Conservation (phyloP, 2,329 filamentous ascomycete species). For the Exophiala mesophila region DNA sequence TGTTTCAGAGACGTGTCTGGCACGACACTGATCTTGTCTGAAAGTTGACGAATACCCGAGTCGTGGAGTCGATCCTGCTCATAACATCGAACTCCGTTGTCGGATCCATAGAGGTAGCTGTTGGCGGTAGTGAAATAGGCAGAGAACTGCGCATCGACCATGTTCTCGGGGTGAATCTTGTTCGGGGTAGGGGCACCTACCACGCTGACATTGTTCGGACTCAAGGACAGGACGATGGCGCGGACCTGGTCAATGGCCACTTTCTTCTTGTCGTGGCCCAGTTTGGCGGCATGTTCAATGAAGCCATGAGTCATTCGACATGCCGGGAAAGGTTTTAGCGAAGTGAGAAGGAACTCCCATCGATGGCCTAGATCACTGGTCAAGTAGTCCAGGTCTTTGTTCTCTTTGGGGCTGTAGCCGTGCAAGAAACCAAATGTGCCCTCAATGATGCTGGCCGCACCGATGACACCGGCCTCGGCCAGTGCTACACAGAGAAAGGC, state of each 20-base stretch:
- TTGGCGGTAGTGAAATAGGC: constrained; percentile 33
- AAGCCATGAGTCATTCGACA: constrained; percentile 26
- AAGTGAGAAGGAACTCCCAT: constrained; percentile 24
- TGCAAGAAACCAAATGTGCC: constrained; percentile 23
- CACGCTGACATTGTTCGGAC: constrained; percentile 23
- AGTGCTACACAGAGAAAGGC: constrained; percentile 34
- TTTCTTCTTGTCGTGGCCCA: constrained; percentile 9
- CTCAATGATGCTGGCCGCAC: constrained; percentile 23
- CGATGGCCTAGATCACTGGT: constrained; percentile 12
- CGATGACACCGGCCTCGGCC: constrained; percentile 33
- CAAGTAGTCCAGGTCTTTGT: constrained; percentile 15
- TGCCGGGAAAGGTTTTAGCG: constrained; percentile 24
- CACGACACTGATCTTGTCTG: constrained; percentile 20
- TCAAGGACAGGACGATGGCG: constrained; percentile 15
- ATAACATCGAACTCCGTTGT: constrained; percentile 15
- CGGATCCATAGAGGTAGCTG: constrained; percentile 20
- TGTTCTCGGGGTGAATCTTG: constrained; percentile 33
- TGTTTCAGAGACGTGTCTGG: constrained; percentile 15
- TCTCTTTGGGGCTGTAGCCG: constrained; percentile 20
- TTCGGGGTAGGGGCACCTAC: constrained; percentile 33
- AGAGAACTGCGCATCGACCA: constrained; percentile 35
- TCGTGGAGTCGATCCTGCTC: constrained; percentile 16
- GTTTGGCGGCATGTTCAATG: constrained; percentile 20
- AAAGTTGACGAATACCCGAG: constrained; percentile 12
- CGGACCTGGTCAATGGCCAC: constrained; percentile 10